Base-by-base conservation (phyloP, 495 filamentous ascomycete species). In the Podospora anserina region DNA sequence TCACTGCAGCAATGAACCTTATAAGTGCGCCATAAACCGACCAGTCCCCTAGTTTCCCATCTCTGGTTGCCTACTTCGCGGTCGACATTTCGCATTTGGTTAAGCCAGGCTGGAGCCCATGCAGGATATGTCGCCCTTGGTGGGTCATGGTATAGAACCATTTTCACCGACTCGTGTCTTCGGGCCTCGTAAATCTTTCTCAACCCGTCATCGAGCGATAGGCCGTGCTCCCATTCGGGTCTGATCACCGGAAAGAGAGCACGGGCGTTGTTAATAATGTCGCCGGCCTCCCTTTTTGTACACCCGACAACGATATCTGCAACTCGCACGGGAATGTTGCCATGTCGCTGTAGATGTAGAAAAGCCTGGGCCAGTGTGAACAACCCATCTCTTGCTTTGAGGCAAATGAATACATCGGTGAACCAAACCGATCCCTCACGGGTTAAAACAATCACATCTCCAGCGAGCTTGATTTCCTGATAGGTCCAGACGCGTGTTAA, bases 401-500 rank as follows among this genome's bases (percentile, higher is more conserved):
- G 5, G 4, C 9, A 66, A 57, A 4, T 18, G 19, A 18, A 66
- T 55, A 44, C 39, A 66, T 26, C 65, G 55, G 1, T 19, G 19
- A 16, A 16, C 28, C 23, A 23, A 23, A 1, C 23, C 23, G 1
- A 23, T 23, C 23, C 1, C 23, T 23, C 1, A 23, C 0, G 1
- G 13, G 65, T 61, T 7, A 39, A 18, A 2, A 66, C 16, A 15
- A 60, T 44, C 2, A 30, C 56, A 32, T 66, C 20, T 15, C 5
- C 30, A 1, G 56, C 65, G 0, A 66, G 26, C 16, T 49, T 59
- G 54, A 66, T 60, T 28, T 66, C 56, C 19, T 66, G 65, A 44
- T 60, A 66, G 19, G 65, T 66, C 65, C 65, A 66, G 30, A 61
- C 3, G 19, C 65, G 65, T 0, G 65, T 49, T 5, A 59, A 6